Conservation (phyloP, 768 basidiomycete genomes). For the Suillus subluteus region DNA sequence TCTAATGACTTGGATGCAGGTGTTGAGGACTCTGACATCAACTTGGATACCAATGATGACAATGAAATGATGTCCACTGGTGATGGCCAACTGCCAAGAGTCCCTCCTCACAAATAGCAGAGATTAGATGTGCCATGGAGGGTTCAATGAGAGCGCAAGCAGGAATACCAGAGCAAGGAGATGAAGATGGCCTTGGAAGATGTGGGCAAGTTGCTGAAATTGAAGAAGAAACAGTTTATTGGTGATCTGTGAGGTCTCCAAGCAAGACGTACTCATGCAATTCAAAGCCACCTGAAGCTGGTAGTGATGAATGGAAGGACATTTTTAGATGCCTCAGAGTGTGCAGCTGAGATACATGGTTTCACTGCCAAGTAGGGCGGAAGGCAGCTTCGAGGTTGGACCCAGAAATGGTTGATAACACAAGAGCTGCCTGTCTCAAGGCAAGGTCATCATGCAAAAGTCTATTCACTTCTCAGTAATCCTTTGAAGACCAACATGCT, state of each 20-base stretch:
- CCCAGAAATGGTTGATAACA: conserved; percentile 11
- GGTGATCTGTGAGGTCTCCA: conserved; percentile 34
- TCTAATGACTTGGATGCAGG: neutral
- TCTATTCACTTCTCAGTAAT: no score
- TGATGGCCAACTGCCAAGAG: neutral
- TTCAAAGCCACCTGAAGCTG: conserved; percentile 31
- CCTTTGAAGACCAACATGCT: conserved; percentile 32
- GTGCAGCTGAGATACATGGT: conserved; percentile 34
- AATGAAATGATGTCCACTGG: neutral
- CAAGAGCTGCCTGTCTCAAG: no score
- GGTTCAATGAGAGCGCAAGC: neutral
- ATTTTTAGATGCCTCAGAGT: conserved; percentile 18
- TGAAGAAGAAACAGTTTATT: conserved; percentile 27
- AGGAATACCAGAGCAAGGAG: neutral
- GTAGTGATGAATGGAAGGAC: conserved; percentile 11
- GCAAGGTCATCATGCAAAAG: no score
- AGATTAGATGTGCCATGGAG: neutral
- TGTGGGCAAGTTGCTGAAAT: conserved; percentile 21
- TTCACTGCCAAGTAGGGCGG: conserved; percentile 37
- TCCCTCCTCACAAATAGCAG: neutral
- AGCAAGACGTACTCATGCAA: conserved; percentile 27
- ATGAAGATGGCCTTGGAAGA: neutral
- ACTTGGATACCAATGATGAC: neutral
- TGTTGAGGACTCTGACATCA: neutral
- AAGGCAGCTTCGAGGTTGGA: conserved; percentile 30